Conservation (phyloP, 441 rosid genomes). For the Corymbia calophylla region DNA sequence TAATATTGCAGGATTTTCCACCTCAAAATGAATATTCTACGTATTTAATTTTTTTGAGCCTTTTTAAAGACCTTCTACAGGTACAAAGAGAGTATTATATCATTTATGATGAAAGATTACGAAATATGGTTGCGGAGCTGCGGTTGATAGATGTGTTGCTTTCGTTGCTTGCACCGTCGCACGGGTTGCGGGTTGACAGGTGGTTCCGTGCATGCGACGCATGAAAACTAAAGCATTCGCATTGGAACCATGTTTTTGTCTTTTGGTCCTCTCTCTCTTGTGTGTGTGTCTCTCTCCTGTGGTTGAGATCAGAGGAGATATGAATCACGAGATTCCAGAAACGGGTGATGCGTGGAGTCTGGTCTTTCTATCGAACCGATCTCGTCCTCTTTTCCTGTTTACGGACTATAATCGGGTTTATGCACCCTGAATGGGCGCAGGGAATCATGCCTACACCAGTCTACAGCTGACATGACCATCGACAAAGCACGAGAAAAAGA, state of each 20-base stretch:
- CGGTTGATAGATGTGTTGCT: not conserved
- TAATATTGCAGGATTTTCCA: too few relatives aligned
- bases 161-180: not conserved
- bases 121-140: not conserved
- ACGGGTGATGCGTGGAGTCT: not conserved
- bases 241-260: not conserved
- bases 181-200: not conserved
- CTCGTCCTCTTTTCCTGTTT: not conserved
- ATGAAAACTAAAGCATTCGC: not conserved
- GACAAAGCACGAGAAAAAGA: not conserved
- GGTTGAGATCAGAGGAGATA: not conserved
- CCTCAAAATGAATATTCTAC: too few relatives aligned
- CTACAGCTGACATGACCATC: not conserved
- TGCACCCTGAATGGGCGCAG: not conserved
- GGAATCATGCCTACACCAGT: not conserved
- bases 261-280: not conserved
- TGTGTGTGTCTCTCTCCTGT: not conserved
- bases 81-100: not conserved
- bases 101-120: not conserved
- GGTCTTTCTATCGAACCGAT: not conserved
- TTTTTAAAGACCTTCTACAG: too few relatives aligned
- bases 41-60: too few relatives aligned
- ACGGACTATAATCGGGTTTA: not conserved
- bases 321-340: not conserved
- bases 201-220: not conserved